Percentiles rank a stretch among this genome's conserved stretches.
phyloP scores from a whole-genome alignment of 2,329 filamentous ascomycete genomes.

The Peltaster fructicola region DNA sequence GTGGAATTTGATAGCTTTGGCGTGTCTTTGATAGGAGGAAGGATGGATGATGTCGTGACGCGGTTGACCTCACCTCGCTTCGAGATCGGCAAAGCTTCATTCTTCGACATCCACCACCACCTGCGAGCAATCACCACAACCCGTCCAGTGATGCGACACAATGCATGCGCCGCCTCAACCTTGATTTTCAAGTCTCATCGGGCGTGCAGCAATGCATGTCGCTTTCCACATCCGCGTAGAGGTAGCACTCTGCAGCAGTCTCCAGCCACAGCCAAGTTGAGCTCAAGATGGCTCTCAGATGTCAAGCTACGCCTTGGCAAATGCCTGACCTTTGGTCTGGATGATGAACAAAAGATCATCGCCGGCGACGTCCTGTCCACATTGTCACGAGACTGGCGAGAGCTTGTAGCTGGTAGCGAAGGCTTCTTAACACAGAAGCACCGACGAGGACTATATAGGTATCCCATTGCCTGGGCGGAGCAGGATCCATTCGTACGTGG shows the following conservation, averaged over 20 bases:
- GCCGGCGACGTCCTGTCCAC: slow-evolving; percentile 42
- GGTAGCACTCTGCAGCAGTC: too few species aligned
- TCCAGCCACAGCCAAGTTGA: slow-evolving; percentile 17
- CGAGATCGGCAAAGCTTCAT: too few species aligned
- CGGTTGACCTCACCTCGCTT: slow-evolving; percentile 6
- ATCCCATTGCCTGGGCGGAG: slow-evolving; percentile 67
- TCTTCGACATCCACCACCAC: neutral
- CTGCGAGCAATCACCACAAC: neutral
- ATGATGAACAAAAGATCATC: slow-evolving; percentile 36
- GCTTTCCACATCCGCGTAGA: too few species aligned
- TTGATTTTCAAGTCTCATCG: slow-evolving; percentile 1
- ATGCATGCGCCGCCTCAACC: neutral
- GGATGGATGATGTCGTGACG: too few species aligned
- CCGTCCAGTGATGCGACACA: neutral
- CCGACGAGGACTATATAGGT: slow-evolving; percentile 44
- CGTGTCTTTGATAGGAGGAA: too few species aligned
- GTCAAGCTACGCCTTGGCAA: slow-evolving; percentile 50
- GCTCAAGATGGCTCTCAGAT: slow-evolving; percentile 52
- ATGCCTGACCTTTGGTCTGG: slow-evolving; percentile 58
- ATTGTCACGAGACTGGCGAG: slow-evolving; percentile 50
- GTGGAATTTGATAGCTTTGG: too few species aligned
- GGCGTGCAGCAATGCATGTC: too few species aligned
- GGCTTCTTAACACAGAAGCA: slow-evolving; percentile 51
- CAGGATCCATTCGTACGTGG: slow-evolving; percentile 45
- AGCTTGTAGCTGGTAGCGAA: slow-evolving; percentile 54